Conservation (phyloP, 129 eudicot genomes). For the Artemisia annua region DNA sequence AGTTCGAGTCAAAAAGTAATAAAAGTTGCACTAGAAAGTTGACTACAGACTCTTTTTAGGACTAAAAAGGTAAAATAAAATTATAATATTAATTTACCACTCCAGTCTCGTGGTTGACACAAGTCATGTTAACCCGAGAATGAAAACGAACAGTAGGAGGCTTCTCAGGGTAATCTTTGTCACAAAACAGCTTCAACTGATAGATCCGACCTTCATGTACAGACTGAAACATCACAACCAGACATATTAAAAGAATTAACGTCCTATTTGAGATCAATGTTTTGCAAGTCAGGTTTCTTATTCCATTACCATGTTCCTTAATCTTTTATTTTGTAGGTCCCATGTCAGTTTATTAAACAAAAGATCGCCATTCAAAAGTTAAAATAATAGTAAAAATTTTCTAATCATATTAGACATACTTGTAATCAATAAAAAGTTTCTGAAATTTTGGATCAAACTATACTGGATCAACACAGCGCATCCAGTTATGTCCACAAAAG, state of each 20-base stretch:
- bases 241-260: neutral
- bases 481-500: too few species aligned
- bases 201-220: slow-evolving; percentile 98
- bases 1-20: neutral
- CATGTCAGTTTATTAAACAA: neutral
- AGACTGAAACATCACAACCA: slow-evolving; percentile 45
- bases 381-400: too few species aligned
- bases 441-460: too few species aligned
- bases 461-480: too few species aligned
- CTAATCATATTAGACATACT: too few species aligned
- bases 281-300: too few species aligned
- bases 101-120: slow-evolving; percentile 84
- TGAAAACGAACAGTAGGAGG: slow-evolving; percentile 87
- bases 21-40: neutral
- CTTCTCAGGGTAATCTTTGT: slow-evolving; percentile 96
- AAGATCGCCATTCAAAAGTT: too few species aligned
- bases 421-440: too few species aligned
- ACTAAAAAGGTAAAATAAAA: neutral
- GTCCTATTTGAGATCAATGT: too few species aligned
- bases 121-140: slow-evolving; percentile 81
- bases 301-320: too few species aligned
- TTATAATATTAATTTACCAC: slow-evolving; percentile 45
- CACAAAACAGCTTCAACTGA: slow-evolving; percentile 86
- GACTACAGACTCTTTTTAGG: slow-evolving; percentile 6
- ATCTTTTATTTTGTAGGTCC: neutral